Base-by-base conservation (phyloP, 805 yeast genomes). In the Wickerhamiella lipophila region DNA sequence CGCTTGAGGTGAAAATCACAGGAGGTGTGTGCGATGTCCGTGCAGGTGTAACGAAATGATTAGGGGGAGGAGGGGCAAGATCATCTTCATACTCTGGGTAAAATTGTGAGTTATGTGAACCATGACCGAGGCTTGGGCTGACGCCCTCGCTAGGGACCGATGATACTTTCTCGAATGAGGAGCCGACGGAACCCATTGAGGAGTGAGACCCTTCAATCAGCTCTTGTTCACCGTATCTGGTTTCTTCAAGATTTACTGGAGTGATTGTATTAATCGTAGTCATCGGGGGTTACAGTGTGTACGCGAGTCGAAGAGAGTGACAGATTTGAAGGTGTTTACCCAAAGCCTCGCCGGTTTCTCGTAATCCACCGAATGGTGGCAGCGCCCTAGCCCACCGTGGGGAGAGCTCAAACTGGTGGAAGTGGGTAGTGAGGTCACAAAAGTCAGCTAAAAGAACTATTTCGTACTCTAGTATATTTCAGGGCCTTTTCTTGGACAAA, bases 11-110 rank as follows among this genome's bases (percentile, higher is more conserved):
- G 19, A n/a, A 15, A n/a, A 30, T 21, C 5, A 23, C 39, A 5
- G 47, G 47, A 4, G 40, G 40, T 9, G 40, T 44, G 30, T 27
- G 26, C 7, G 40, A 32, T 23, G 22, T 23, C 30, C 41, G 18
- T 9, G 6, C 15, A n/a, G 47, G 47, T 9, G 19, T 22, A 22
- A 32, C 35, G 8, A 21, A 22, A 34, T 44, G 47, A 2, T 22
- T 25, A 9, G 15, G 41, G 41, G 32, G 32, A 6, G 32, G 32
- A 11, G 32, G 32, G 5, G 32, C 32, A 11, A 7, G 11, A 29
- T 29, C 32, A 6, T 29, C 32, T 13, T 29, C 32, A 29, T 29
- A 7, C 11, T 29, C 32, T 9, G 32, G 13, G 11, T 29, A 29
- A 29, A 13, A 7, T 3, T 29, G 4, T 29, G 32, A 29, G 13